Evolutionary conservation across 805 yeast species (phyloP), one percentile per base, ranked within the genome.

Genomic region (Kuraishia hungarica): DNA sequence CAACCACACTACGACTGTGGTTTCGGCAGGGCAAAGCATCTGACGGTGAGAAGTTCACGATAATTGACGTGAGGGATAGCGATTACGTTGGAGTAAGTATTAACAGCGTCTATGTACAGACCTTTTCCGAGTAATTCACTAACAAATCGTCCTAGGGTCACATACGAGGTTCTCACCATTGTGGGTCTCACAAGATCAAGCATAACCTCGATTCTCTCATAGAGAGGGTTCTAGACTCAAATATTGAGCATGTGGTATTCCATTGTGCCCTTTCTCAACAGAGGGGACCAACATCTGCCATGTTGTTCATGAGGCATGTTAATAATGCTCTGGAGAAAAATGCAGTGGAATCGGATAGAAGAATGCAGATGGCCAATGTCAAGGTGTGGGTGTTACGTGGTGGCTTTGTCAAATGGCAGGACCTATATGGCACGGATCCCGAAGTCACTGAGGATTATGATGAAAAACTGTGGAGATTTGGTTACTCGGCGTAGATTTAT

Each of bases 221-320:
- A 21, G 60, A 64, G n/a, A 59, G 69, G 48, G 64, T 77, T 39
- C 64, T 68, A 11, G 66, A 64, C n/a, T 56, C 61, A 1, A 59
- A 67, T 2, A 64, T 69, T 6, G 71, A 75, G 49, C 82, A 79
- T 54, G 80, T 90, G 0, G 86, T 94, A 0, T 94, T 93, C 71
- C 97, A 94, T 67, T 93, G 99, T 68, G 91, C 92, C 28, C 75
- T 88, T 29, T 86, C 96, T 2, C 98, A 94, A 68, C 96, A 86
- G 57, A 74, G 99, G 53, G 98, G 98, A 0, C 98, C 98, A 0
- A 74, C 88, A 2, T 80, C 97, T 2, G 91, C 97, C 0, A 71
- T 84, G 69, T 74, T 73, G 61, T 86, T 87, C 62, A 63, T 76
- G 59, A 68, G 85, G 55, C 74, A 75, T 59, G 70, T 79, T 15